Base-by-base conservation (phyloP, 495 filamentous ascomycete species). In the Neurospora discreta region DNA sequence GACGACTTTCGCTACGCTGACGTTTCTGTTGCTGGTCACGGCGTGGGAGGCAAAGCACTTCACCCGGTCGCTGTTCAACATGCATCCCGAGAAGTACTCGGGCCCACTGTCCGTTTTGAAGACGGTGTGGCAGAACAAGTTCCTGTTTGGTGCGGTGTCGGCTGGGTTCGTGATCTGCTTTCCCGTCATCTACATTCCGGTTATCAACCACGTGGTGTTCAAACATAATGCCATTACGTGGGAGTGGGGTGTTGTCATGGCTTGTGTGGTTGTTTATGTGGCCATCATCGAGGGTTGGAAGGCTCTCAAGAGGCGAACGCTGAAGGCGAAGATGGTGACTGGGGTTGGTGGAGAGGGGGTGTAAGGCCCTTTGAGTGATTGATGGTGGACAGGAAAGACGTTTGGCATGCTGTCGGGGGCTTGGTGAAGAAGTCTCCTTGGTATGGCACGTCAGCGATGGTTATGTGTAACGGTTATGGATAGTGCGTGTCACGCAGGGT, bases 1-100 rank as follows among this genome's bases (percentile, higher is more conserved):
- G 1, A 90, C 92, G 15, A 89, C 88, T 2, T 96, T 93, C 74
- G 90, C 89, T 5, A 90, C 89, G 30, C 84, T 94, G 16, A 93
- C 91, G 0, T 93, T 90, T 79, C 81, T 92, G 60, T 82, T 92
- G 36, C 85, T 93, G 0, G 85, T 93, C 71, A 88, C 87, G 6
- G 91, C 91, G 3, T 92, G 90, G 90, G 90, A 93, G 79, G 87
- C 91, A 70, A 91, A 91, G 78, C 85, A 89, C 74, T 87, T 92
- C 67, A 87, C 89, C 0, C 85, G 89, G 3, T 89, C 87, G 38
- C 80, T 93, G 73, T 92, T 93, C 80, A 87, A 88, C 71, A 84
- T 93, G 71, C 87, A 91, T 44, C 87, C 89, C 3, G 85, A 98
- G 58, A 96, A 84, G 72, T 80, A 83, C 30, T 74, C 74, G 18